phyloP scores from a whole-genome alignment of 1,139 yeast species.

The Diutina neorugosa region DNA sequence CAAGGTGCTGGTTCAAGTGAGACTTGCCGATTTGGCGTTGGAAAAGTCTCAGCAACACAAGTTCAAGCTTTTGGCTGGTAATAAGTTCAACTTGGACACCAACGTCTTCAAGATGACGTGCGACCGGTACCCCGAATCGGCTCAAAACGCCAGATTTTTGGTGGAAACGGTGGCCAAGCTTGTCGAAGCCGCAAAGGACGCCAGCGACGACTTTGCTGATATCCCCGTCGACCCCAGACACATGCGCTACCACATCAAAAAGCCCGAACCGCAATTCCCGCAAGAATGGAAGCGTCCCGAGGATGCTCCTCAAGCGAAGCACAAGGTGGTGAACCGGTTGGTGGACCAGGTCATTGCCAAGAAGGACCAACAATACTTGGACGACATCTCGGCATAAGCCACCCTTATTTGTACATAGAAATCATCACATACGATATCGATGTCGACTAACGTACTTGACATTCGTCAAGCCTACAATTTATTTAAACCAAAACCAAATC shows the following conservation, averaged over 20 bases:
- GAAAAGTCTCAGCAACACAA: slow-evolving; percentile 49
- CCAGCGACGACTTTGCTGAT: slow-evolving; percentile 49
- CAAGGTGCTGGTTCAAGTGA: slow-evolving; percentile 52
- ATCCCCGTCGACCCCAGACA: slow-evolving; percentile 65
- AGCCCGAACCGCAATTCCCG: slow-evolving; percentile 44
- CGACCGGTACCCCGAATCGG: slow-evolving; percentile 57
- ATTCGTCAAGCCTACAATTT: too few relatives aligned
- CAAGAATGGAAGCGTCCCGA: slow-evolving; percentile 76
- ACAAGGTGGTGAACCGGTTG: slow-evolving; percentile 20
- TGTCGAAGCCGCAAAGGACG: slow-evolving; percentile 53
- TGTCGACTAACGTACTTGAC: not conserved
- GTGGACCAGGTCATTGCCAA: slow-evolving; percentile 22
- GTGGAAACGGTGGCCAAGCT: slow-evolving; percentile 53
- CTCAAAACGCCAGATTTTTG: slow-evolving; percentile 74
- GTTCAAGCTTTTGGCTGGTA: slow-evolving; percentile 67
- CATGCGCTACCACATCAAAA: slow-evolving; percentile 32
- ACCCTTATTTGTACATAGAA: not conserved
- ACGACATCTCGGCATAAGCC: slow-evolving; percentile 14
- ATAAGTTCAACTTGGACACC: slow-evolving; percentile 54
- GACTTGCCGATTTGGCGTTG: slow-evolving; percentile 43
- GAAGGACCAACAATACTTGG: slow-evolving; percentile 23
- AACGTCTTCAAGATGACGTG: slow-evolving; percentile 52
- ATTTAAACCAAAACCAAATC: not conserved
- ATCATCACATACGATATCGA: not conserved
- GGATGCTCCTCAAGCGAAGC: slow-evolving; percentile 39